Evolutionary conservation across 305 asterid genomes (phyloP), one percentile per base, ranked within the genome.

Genomic region (Fraxinus velutina): DNA sequence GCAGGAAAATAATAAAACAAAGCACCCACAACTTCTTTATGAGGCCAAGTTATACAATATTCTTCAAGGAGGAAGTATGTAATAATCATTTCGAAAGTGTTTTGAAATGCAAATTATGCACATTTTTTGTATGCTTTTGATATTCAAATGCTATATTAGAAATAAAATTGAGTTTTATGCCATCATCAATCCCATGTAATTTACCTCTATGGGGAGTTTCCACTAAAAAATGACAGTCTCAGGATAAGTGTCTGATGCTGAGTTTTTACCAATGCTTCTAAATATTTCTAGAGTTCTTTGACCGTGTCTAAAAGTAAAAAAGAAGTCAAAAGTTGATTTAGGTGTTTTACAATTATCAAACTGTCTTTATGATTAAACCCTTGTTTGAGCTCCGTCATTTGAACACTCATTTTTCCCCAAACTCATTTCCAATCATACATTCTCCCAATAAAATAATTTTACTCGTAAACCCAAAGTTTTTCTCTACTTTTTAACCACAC

Each of bases 61-160:
- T 89, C 94, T 95, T 86, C 95, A 91, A 88, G 98, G 98, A 84
- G 98, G 97, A 89, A 93, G 98, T 95, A 92, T 60, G 98, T 90
- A 72, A 7, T 52, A 19, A 64, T 55, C 78, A 84, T 68, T 76
- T 33, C 68, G 76, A 64, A 68, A 72, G 10, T 78, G 76, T 57
- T 78, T 47, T 57, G 60, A 72, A 77, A 62, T 83, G 84, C 84
- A 75, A 30, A 42, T 82, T 55, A 73, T 79, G 78, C 80, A 81
- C 39, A 29, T 77, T 76, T 85, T 73, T 57, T 17, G 36, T 80
- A 75, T 85, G 85, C 87, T 71, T 52, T 6, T 52, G 22, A 3
- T 47, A 47, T 47, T n/a, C 5, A 13, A 47, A 47, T 47, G 21
- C 17, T 47, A 47, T 15, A 13, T 15, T 15, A 47, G 60, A 47